phyloP scores from a whole-genome alignment of 371 early-diverging fungal genomes.

The Syncephalastrum monosporum region DNA sequence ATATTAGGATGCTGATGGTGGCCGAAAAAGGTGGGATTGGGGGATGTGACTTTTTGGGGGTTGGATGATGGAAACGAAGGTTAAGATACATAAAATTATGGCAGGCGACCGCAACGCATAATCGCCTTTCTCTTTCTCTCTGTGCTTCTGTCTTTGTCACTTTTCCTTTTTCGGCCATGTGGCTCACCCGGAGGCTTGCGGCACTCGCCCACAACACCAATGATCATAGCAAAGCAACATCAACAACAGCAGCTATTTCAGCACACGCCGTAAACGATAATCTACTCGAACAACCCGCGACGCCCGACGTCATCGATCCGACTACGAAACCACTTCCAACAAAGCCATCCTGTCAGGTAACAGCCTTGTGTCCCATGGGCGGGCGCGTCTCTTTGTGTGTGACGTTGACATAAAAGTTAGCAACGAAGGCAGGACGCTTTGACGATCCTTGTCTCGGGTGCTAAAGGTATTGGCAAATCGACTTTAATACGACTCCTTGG shows the following conservation, averaged over 20 bases:
- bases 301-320: slow-evolving; percentile 4
- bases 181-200: slow-evolving; percentile 36
- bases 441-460: slow-evolving; percentile 13
- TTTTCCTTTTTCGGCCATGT: slow-evolving; percentile 25
- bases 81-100: too few relatives aligned
- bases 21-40: too few relatives aligned
- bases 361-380: too few relatives aligned
- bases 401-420: too few relatives aligned
- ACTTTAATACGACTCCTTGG: slow-evolving; percentile 33
- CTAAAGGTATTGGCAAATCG: slow-evolving; percentile 37
- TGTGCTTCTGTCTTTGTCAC: slow-evolving; percentile 7
- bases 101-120: too few relatives aligned
- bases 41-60: too few relatives aligned
- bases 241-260: not conserved
- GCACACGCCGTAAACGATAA: not conserved
- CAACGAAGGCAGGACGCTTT: too few relatives aligned
- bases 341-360: too few relatives aligned
- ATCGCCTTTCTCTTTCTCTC: slow-evolving; percentile 8
- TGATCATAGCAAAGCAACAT: slow-evolving; percentile 10
- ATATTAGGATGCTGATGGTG: too few relatives aligned
- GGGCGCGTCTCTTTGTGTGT: too few relatives aligned
- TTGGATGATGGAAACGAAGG: too few relatives aligned
- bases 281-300: not conserved
- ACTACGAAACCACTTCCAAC: slow-evolving; percentile 9
- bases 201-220: slow-evolving; percentile 13